Conservation (phyloP, 306 rosid genomes). For the Fragaria ananassa region DNA sequence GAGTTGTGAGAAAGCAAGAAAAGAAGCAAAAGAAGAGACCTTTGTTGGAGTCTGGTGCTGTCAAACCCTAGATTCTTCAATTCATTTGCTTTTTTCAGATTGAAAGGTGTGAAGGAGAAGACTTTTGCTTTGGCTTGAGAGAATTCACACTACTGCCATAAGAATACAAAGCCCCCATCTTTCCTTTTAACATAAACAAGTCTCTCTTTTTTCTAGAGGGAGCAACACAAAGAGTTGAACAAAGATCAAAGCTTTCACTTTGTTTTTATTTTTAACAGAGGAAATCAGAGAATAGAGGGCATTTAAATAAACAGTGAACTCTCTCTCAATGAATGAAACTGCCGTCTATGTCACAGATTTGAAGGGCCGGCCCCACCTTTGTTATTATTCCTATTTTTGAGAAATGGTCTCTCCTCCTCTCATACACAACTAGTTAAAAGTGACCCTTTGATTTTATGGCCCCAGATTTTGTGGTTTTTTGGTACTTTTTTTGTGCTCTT, state of each 20-base stretch:
- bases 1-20: conserved; percentile 10
- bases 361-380: conserved; percentile 69
- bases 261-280: background rate
- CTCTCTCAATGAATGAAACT: conserved; percentile 43
- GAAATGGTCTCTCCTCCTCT: conserved; percentile 10
- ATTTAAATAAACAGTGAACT: conserved; percentile 46
- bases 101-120: conserved; percentile 70
- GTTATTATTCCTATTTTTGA: conserved; percentile 53
- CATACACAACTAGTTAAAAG: conserved; percentile 3
- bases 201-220: conserved; percentile 4
- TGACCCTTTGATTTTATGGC: background rate
- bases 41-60: conserved; percentile 56
- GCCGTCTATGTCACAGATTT: conserved; percentile 81
- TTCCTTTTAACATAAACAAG: conserved; percentile 22
- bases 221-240: conserved; percentile 10
- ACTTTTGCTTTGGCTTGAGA: conserved; percentile 63
- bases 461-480: background rate
- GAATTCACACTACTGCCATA: conserved; percentile 53
- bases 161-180: conserved; percentile 63
- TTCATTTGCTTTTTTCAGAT: conserved; percentile 53
- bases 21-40: conserved; percentile 56
- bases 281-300: conserved; percentile 7
- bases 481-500: background rate
- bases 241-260: background rate
- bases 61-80: conserved; percentile 87